phyloP scores from a whole-genome alignment of 2,329 filamentous ascomycete genomes.

The Simplicillium sp. region DNA sequence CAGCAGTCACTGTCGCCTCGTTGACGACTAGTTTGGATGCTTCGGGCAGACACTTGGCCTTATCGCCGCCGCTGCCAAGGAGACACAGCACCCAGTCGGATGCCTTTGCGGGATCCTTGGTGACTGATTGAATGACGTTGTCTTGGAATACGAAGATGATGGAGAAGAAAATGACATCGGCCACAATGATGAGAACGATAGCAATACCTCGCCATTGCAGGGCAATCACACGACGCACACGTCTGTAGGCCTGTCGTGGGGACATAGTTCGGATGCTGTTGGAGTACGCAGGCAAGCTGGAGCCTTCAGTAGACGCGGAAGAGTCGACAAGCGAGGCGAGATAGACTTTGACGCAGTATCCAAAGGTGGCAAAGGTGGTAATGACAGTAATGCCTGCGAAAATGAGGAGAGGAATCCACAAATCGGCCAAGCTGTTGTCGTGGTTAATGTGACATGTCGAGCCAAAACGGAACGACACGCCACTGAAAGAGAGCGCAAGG shows the following conservation, averaged over 20 bases:
- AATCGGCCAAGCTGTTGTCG: constrained; percentile 67
- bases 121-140: constrained; percentile 53
- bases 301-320: constrained; percentile 59
- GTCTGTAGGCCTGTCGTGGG: constrained; percentile 77
- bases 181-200: constrained; percentile 81
- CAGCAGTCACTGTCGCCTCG: constrained; percentile 68
- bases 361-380: constrained; percentile 76
- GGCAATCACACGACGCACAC: constrained; percentile 76
- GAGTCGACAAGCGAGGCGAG: constrained; percentile 72
- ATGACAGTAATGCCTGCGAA: constrained; percentile 70
- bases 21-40: constrained; percentile 58
- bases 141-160: constrained; percentile 85
- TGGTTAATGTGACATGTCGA: constrained; percentile 92
- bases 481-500: constrained; percentile 72
- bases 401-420: constrained; percentile 82
- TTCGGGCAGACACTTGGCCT: constrained; percentile 53
- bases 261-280: constrained; percentile 69
- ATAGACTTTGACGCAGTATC: constrained; percentile 93
- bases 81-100: constrained; percentile 66
- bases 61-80: constrained; percentile 41
- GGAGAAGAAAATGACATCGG: constrained; percentile 89
- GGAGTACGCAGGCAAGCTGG: constrained; percentile 59
- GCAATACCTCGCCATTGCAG: constrained; percentile 92
- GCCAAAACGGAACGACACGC: constrained; percentile 91
- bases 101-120: constrained; percentile 43